Evolutionary conservation across 2,329 filamentous ascomycete genomes (phyloP).

Genomic region (Verticillium klebahnii): DNA sequence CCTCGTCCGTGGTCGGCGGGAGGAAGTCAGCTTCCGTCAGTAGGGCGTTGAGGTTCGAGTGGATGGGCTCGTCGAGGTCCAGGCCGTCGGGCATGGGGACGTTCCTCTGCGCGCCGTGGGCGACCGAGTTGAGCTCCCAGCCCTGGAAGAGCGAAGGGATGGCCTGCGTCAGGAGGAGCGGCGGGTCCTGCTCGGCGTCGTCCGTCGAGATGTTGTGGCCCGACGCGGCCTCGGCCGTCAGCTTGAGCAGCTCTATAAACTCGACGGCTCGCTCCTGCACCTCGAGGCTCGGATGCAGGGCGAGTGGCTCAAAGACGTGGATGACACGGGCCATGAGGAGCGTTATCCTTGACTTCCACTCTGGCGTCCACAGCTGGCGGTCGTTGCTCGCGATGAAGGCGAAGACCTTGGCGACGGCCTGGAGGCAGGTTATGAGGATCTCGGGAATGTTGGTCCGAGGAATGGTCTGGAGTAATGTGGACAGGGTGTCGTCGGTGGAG

Average conservation of each 20-base stretch:
- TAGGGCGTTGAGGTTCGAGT: constrained; percentile 64
- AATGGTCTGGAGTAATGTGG: constrained; percentile 65
- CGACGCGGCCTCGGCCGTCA: constrained; percentile 76
- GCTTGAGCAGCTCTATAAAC: constrained; percentile 81
- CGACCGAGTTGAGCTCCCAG: constrained; percentile 88
- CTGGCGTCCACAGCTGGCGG: constrained; percentile 62
- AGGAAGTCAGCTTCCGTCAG: constrained; percentile 55
- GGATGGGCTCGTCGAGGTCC: constrained; percentile 78
- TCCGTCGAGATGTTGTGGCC: constrained; percentile 57
- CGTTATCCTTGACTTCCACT: constrained; percentile 68
- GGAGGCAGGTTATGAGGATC: constrained; percentile 73
- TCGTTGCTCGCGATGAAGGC: constrained; percentile 64
- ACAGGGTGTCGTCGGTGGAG: constrained; percentile 67
- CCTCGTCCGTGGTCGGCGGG: constrained; percentile 44
- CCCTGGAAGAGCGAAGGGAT: constrained; percentile 84
- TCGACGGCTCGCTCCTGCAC: constrained; percentile 94
- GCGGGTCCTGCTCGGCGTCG: constrained; percentile 58
- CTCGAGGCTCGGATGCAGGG: constrained; percentile 80
- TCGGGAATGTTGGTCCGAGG: constrained; percentile 54
- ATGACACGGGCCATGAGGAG: constrained; percentile 79
- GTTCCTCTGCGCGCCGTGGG: constrained; percentile 74
- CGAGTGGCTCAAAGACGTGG: constrained; percentile 73
- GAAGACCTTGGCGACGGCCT: constrained; percentile 84
- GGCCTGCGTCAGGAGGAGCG: constrained; percentile 81
- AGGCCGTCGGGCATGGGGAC: constrained; percentile 74